Conservation (phyloP, 306 rosid genomes). For the Prunus salicina region DNA sequence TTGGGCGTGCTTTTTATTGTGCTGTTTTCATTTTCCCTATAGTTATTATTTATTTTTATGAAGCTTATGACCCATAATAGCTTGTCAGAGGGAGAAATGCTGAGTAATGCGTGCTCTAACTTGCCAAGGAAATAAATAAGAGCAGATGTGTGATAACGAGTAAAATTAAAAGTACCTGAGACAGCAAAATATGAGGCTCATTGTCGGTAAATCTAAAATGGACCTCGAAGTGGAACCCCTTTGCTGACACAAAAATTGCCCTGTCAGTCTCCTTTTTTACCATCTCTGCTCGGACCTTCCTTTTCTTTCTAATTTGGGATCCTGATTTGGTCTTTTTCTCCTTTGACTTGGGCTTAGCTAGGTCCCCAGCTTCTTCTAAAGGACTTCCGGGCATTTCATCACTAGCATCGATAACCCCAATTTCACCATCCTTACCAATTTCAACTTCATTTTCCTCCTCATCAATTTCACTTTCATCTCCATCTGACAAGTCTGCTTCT, state of each 20-base stretch:
- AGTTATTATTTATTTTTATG: neutral
- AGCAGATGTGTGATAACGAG: neutral
- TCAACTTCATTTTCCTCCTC: constrained; percentile 43
- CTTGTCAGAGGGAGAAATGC: neutral
- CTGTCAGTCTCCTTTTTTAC: constrained; percentile 42
- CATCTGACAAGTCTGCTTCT: constrained; percentile 45
- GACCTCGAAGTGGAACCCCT: constrained; percentile 63
- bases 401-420: constrained; percentile 23
- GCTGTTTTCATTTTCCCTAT: neutral
- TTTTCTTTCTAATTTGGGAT: constrained; percentile 23
- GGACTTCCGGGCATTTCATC: constrained; percentile 16
- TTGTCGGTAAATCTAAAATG: constrained; percentile 48
- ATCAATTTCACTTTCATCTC: constrained; percentile 38
- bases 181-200: constrained; percentile 76
- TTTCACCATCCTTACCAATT: constrained; percentile 30
- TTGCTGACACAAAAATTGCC: constrained; percentile 46
- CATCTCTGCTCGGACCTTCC: constrained; percentile 7
- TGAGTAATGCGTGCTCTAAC: neutral
- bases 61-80: neutral
- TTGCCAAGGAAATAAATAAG: neutral
- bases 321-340: constrained; percentile 24
- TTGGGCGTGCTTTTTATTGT: neutral
- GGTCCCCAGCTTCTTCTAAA: constrained; percentile 18
- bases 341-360: constrained; percentile 20
- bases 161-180: constrained; percentile 56